Percentiles rank a stretch among this genome's conserved stretches.
These are phyloP conservation scores for Micromonas pusilla DNA, from an alignment of 139 green algal species.

Conservation along the genomic window DNA sequence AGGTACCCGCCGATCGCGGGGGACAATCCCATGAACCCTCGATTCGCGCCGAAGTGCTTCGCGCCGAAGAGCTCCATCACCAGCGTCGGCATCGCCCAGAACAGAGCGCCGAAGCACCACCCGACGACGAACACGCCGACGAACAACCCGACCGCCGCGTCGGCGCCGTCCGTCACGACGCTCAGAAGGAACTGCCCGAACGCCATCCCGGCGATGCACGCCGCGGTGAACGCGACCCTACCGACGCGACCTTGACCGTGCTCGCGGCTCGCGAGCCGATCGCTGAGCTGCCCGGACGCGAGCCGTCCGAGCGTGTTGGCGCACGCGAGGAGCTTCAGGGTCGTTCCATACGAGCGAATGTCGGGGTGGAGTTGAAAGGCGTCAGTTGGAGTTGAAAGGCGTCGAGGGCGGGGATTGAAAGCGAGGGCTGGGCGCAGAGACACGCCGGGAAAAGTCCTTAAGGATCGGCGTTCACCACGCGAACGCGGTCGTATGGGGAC, in stretches of 20 bases:
- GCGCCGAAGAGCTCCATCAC: not conserved
- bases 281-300: not conserved
- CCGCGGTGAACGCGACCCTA: not conserved
- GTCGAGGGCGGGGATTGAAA: too few relatives aligned
- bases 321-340: conserved; percentile 5
- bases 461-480: too few relatives aligned
- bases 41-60: conserved; percentile 12
- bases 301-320: conserved; percentile 1
- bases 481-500: too few relatives aligned
- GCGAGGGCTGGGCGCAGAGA: too few relatives aligned
- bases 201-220: not conserved
- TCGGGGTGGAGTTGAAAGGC: too few relatives aligned
- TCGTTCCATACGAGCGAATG: too few relatives aligned
- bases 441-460: too few relatives aligned
- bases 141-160: not conserved
- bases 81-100: conserved; percentile 5
- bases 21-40: not conserved
- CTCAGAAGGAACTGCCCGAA: not conserved
- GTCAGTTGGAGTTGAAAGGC: too few relatives aligned
- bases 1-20: not conserved
- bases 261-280: not conserved
- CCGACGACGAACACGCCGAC: not conserved
- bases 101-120: conserved; percentile 5
- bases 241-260: not conserved
- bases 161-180: not conserved